phyloP scores from a whole-genome alignment of 164 flowering plant species.

The Tinospora cordifolia region DNA sequence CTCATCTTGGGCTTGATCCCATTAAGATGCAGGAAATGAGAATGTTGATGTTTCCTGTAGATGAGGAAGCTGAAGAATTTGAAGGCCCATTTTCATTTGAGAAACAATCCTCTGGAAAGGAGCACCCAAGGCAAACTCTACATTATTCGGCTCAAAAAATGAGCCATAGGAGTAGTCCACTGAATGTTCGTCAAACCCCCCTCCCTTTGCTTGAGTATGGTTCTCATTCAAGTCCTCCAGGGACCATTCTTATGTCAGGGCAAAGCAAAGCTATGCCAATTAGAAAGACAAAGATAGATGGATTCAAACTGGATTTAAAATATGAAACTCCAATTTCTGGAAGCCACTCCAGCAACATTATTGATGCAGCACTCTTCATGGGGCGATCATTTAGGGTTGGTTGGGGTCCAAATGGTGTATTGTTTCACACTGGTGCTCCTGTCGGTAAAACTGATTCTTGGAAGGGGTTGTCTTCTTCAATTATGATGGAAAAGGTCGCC shows the following conservation, averaged over 20 bases:
- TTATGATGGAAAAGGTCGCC: conserved; percentile 83
- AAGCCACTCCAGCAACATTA: conserved; percentile 59
- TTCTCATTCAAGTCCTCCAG: conserved; percentile 39
- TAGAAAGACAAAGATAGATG: conserved; percentile 43
- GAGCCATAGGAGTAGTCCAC: conserved; percentile 38
- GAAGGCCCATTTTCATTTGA: conserved; percentile 28
- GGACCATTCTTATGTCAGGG: conserved; percentile 64
- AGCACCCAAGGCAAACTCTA: conserved; percentile 33
- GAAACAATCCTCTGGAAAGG: conserved; percentile 30
- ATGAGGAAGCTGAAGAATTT: conserved; percentile 45
- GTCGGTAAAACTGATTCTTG: conserved; percentile 32
- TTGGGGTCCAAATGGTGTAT: conserved; percentile 95
- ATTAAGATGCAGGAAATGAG: conserved; percentile 80
- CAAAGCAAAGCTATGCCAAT: conserved; percentile 48
- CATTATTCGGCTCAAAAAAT: conserved; percentile 31
- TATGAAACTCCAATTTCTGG: conserved; percentile 58
- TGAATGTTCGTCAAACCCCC: conserved; percentile 57
- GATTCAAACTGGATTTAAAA: conserved; percentile 63
- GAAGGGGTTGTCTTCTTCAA: conserved; percentile 55
- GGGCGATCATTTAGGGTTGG: conserved; percentile 96
- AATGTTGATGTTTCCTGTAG: conserved; percentile 70
- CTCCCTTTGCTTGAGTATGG: conserved; percentile 63
- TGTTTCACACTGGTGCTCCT: conserved; percentile 65
- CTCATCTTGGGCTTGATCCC: conserved; percentile 95
- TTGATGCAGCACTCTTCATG: conserved; percentile 96